A percentile compares a stretch with the other conserved stretches of the same genome.
These are phyloP conservation scores for Citrus medica DNA, from an alignment of 345 rosid genomes.

Conservation along the genomic window DNA sequence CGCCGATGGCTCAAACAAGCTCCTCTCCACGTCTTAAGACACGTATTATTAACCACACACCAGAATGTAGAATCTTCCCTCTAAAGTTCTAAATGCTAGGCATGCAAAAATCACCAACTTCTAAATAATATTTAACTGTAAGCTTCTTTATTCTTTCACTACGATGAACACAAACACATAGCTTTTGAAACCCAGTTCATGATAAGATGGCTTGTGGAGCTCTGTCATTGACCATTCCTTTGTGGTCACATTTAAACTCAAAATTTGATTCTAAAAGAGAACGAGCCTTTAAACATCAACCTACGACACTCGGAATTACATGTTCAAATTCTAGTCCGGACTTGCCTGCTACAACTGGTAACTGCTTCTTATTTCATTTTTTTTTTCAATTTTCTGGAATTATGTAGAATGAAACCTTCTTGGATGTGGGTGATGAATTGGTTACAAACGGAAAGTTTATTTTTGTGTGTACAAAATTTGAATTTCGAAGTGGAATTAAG, in stretches of 20 bases:
- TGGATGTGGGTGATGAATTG: neutral
- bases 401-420: neutral
- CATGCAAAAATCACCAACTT: neutral
- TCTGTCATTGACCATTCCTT: conserved; percentile 18
- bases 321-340: conserved; percentile 32
- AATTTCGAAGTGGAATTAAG: neutral
- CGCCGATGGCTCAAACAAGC: neutral
- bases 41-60: neutral
- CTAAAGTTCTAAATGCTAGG: neutral
- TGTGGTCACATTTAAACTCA: conserved; percentile 11
- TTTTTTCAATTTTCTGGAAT: neutral
- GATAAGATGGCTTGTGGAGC: conserved; percentile 26
- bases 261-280: conserved; percentile 12
- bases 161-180: neutral
- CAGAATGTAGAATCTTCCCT: neutral
- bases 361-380: neutral
- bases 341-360: conserved; percentile 21
- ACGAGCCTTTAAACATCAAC: neutral
- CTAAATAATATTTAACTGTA: neutral
- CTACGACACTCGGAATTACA: conserved; percentile 1
- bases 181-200: neutral
- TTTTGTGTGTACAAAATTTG: neutral
- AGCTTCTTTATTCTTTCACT: neutral
- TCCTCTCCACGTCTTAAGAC: neutral
- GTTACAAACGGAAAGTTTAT: neutral